Conservation (phyloP, 2,329 filamentous ascomycete genomes). For the Byssoonygena ceratinophila region DNA sequence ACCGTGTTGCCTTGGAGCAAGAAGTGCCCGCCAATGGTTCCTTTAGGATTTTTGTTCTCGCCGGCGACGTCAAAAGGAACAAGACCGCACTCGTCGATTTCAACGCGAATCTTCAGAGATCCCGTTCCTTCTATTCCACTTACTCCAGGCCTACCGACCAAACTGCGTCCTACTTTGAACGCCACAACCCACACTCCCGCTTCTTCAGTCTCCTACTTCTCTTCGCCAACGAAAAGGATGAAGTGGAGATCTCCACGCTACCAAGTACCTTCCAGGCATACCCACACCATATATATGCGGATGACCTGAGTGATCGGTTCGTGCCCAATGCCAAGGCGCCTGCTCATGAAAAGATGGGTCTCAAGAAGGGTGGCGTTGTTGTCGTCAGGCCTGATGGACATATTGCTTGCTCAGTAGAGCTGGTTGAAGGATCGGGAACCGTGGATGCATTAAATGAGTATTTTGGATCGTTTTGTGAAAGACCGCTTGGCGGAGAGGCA, state of each 20-base stretch:
- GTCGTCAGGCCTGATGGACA: slow-evolving; percentile 83
- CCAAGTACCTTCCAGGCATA: slow-evolving; percentile 64
- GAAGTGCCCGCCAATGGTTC: slow-evolving; percentile 80
- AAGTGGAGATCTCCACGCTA: slow-evolving; percentile 64
- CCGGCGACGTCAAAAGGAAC: slow-evolving; percentile 54
- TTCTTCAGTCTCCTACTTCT: slow-evolving; percentile 74
- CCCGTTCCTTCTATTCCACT: slow-evolving; percentile 59
- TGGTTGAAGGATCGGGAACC: slow-evolving; percentile 67
- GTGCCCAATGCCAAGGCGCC: slow-evolving; percentile 60
- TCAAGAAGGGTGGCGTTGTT: slow-evolving; percentile 68
- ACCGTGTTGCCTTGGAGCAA: slow-evolving; percentile 81
- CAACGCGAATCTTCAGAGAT: slow-evolving; percentile 51
- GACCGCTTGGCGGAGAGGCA: slow-evolving; percentile 26
- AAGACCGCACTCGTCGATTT: slow-evolving; percentile 59
- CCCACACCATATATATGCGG: slow-evolving; percentile 72
- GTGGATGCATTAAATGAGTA: slow-evolving; percentile 74
- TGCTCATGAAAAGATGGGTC: slow-evolving; percentile 77
- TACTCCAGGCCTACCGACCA: slow-evolving; percentile 54
- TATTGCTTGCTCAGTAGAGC: slow-evolving; percentile 61
- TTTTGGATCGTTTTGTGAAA: slow-evolving; percentile 62
- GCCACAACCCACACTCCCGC: slow-evolving; percentile 69
- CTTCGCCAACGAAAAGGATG: slow-evolving; percentile 55
- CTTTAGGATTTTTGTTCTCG: slow-evolving; percentile 78
- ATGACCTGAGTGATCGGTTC: slow-evolving; percentile 64
- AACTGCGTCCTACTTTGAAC: slow-evolving; percentile 62